Base-by-base conservation (phyloP, 1,139 yeast species). In the Suhomyces atakaporum region DNA sequence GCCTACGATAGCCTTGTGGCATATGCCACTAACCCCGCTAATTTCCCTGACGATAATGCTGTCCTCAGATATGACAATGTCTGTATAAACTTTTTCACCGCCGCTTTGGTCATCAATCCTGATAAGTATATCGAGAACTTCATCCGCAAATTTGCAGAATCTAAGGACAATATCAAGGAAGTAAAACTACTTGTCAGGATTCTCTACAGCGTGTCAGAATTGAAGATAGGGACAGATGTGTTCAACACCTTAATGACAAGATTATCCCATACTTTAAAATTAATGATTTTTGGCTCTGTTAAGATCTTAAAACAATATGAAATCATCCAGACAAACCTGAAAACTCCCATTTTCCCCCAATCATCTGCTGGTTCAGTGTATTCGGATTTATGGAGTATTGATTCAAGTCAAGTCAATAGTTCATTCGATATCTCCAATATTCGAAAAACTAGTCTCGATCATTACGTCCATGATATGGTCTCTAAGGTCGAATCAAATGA, bases 91-190 rank as follows among this genome's bases (percentile, higher is more conserved):
- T 65, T 70, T 30, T 67, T 62, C 44, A 64, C 74, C 1, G 66
- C 76, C 3, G 73, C 76, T 3, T 56, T 69, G 14, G 51, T 71
- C 47, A 50, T 75, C 26, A 58, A 67, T 28, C 70, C 77, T 1
- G 60, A 59, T 3, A 55, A 52, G 38, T 66, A 70, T 41, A 48
- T 57, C 10, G 53, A 55, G 21, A 49, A 54, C 12, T 53, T 61
- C 16, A 46, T 54, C 15, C 46, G 40, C 7, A 61, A 47, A 43
- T 68, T 56, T 45, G 51, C 50, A 25, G 57, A 54, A 15, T 45
- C 51, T 18, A 54, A 49, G 29, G 62, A 56, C n/a, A 60, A 58
- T 38, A 50, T 67, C 34, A 58, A 54, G 38, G 65, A 56, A 39
- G 60, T 60, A 2, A 49, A 58, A 25, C 45, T 66, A 6, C 45